Percentiles rank a stretch among this genome's conserved stretches.
phyloP scores from a whole-genome alignment of 306 rosid species.

The Sesbania bispinosa region DNA sequence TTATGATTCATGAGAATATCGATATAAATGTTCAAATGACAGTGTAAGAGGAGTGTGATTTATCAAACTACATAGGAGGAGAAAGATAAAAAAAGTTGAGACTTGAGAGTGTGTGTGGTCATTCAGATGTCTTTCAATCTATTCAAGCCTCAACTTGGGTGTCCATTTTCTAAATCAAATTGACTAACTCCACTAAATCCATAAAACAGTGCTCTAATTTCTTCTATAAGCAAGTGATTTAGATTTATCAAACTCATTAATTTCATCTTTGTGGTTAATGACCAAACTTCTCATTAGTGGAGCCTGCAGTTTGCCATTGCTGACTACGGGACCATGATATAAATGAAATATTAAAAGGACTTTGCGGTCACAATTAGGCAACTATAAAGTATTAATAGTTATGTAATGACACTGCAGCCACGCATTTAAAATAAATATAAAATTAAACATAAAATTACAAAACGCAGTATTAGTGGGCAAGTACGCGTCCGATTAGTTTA shows the following conservation, averaged over 20 bases:
- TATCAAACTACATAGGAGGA: background rate
- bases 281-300: conserved; percentile 22
- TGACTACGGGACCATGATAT: background rate
- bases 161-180: background rate
- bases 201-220: background rate
- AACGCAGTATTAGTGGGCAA: no score
- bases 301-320: conserved; percentile 19
- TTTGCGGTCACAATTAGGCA: conserved; percentile 2
- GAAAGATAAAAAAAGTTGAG: background rate
- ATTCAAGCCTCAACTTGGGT: conserved; percentile 25
- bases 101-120: background rate
- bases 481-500: no score
- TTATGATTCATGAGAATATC: background rate
- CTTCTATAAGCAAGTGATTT: background rate
- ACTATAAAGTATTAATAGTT: background rate
- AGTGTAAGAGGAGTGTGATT: background rate
- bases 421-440: background rate
- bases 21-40: background rate
- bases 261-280: background rate
- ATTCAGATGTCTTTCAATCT: conserved; percentile 31
- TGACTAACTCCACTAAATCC: conserved; percentile 29
- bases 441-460: background rate
- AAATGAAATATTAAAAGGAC: background rate
- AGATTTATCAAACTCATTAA: background rate
- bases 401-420: background rate